Evolutionary conservation across 2,329 filamentous ascomycete genomes (phyloP), one percentile per base, ranked within the genome.

Genomic region (Fusarium liriodendri): DNA sequence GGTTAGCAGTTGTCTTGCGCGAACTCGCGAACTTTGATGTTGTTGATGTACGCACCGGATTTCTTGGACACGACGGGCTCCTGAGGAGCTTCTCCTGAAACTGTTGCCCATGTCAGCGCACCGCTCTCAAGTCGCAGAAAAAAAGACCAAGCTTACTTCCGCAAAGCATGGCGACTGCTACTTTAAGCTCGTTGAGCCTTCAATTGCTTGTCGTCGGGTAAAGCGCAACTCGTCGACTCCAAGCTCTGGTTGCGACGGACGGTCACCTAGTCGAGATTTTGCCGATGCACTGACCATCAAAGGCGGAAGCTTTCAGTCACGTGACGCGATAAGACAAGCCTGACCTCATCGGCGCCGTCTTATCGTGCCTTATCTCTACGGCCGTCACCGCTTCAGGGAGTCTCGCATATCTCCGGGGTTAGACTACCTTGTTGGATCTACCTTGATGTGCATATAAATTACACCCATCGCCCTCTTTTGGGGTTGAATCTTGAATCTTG

Each of bases 11-110:
- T 45, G 38, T 33, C 32, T 27, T 61, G 27, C 62, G 63, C 60
- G 69, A 52, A 66, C 25, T 52, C 47, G 25, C 18, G 5, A 66
- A 69, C 45, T 20, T 45, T 8, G 22, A 18, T 63, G 35, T 64
- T 74, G 62, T 61, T 62, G 66, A 63, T 76, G 60, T 58, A 86
- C 91, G 79, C 87, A 95, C 94, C 95, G 81, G 95, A 97, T 87
- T 98, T 97, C 84, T 94, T 93, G 81, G 97, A 99, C 80, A 95
- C 94, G 77, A 98, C 96, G 65, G 97, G 95, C 85, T 95, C 93
- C 86, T 98, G 94, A 75, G 97, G 96, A 86, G 95, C 92, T 89
- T 98, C 96, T 85, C 97, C 97, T 72, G 97, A 99, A 84, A 99
- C 96, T 97, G 80, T 64, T 70, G 50, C 57, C 32, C 38, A 29